These are phyloP conservation scores for Echinochloa phyllopogon DNA, from an alignment of 176 grass and related monocot species.

Conservation along the genomic window DNA sequence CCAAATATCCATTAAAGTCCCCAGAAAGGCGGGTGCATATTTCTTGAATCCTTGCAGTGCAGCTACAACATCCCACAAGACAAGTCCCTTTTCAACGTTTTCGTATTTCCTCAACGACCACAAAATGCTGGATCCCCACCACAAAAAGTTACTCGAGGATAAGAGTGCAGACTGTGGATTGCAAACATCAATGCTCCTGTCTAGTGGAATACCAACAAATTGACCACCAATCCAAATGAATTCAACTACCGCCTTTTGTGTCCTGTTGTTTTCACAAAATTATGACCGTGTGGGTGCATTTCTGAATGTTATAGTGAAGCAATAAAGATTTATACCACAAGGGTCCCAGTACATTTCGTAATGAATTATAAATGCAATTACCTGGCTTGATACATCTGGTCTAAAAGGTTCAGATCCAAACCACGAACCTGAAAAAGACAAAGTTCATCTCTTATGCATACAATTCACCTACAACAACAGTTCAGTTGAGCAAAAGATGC, in stretches of 20 bases:
- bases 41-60: slow-evolving; percentile 61
- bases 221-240: slow-evolving; percentile 81
- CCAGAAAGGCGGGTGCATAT: slow-evolving; percentile 52
- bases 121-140: slow-evolving; percentile 73
- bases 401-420: slow-evolving; percentile 71
- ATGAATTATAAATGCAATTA: slow-evolving; percentile 40
- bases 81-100: slow-evolving; percentile 51
- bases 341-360: slow-evolving; percentile 2
- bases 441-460: slow-evolving; percentile 31
- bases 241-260: slow-evolving; percentile 81
- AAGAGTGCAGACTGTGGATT: slow-evolving; percentile 40
- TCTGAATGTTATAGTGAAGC: slow-evolving; percentile 8
- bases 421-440: slow-evolving; percentile 64
- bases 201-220: slow-evolving; percentile 67
- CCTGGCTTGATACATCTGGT: slow-evolving; percentile 98
- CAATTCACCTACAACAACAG: slow-evolving; percentile 19
- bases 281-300: slow-evolving; percentile 12
- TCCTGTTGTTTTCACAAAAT: slow-evolving; percentile 56
- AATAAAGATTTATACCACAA: slow-evolving; percentile 3
- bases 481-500: slow-evolving; percentile 41
- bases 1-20: slow-evolving; percentile 64
- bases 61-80: slow-evolving; percentile 71
- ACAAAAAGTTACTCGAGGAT: slow-evolving; percentile 46
- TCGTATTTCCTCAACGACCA: slow-evolving; percentile 69
- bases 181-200: slow-evolving; percentile 34